Conservation (phyloP, 805 yeast species). For the Candida ascalaphidarum region DNA sequence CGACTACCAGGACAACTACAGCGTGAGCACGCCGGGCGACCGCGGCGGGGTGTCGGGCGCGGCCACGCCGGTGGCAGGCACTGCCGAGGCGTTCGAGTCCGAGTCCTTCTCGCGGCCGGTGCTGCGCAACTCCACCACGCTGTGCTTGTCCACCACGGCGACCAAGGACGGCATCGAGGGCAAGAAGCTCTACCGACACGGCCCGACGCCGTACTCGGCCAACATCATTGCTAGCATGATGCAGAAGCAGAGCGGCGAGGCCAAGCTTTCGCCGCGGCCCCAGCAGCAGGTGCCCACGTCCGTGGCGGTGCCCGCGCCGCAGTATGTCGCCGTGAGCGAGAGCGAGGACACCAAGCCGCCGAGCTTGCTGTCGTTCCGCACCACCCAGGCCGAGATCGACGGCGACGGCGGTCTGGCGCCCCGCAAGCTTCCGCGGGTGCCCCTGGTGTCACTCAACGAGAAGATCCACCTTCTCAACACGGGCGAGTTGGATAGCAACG, state of each 20-base stretch:
- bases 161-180: slow-evolving; percentile 73
- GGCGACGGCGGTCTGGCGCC: slow-evolving; percentile 19
- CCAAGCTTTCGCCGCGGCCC: not conserved
- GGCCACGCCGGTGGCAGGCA: slow-evolving; percentile 1
- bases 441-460: no score
- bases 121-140: slow-evolving; percentile 54
- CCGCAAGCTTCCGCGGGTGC: no score
- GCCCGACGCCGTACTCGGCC: slow-evolving; percentile 27
- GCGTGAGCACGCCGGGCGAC: no score
- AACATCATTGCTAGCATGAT: slow-evolving; percentile 21
- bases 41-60: no score
- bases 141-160: slow-evolving; percentile 66
- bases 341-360: slow-evolving; percentile 1
- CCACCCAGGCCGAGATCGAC: slow-evolving; percentile 20
- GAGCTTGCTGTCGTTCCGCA: slow-evolving; percentile 13
- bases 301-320: slow-evolving; percentile 1
- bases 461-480: slow-evolving; percentile 33
- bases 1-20: slow-evolving; percentile 13
- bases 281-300: not conserved
- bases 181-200: slow-evolving; percentile 39
- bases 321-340: slow-evolving; percentile 2
- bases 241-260: slow-evolving; percentile 1
- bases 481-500: slow-evolving; percentile 13
- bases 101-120: slow-evolving; percentile 39
- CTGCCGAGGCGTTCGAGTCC: not conserved